Base-by-base conservation (phyloP, 495 filamentous ascomycete species). In the Penicillium verhagenii region DNA sequence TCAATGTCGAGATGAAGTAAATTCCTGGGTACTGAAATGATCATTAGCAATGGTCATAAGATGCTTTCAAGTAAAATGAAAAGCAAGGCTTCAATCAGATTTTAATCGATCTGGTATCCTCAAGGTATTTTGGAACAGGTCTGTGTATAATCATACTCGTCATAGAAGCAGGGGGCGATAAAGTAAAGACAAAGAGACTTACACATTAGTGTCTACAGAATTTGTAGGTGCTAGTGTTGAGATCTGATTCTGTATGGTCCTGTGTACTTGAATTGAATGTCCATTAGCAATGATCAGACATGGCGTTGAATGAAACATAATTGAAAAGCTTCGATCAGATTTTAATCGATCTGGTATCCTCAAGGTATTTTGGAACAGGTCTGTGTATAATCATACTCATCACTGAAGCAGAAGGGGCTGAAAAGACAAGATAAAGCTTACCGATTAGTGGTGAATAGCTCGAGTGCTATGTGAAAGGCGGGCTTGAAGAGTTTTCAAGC, bases 391-490 rank as follows among this genome's bases (percentile, higher is more conserved):
- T 35, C 33, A 14, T 35, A 35, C 33, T 35, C 33, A 35, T 35
- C 33, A 35, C 14, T 51, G 56, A 54, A 71, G 63, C 35, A n/a
- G n/a, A 38, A 38, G 40, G 37, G 21, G 52, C n/a, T n/a, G 19
- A 40, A 3, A 47, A 21, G 16, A 46, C n/a, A n/a, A n/a, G n/a
- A n/a, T n/a, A n/a, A n/a, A n/a, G 28, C 20, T 56, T 43, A 46
- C 54, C 46, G 14, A 25, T 44, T 14, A 14, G 4, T 33, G 14
- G 14, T 35, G 6, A n/a, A 35, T 35, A 2, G 33, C 6, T 35
- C 13, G 33, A n/a, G 33, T 16, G 13, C 16, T 11, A 8, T n/a
- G n/a, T n/a, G n/a, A n/a, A n/a, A n/a, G n/a, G 28, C 28, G 28
- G 14, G 33, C 13, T 35, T 35, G n/a, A n/a, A 16, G 33, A 16